phyloP scores from a whole-genome alignment of 352 stramenopile genomes.

The Phytopythium oedochilum region DNA sequence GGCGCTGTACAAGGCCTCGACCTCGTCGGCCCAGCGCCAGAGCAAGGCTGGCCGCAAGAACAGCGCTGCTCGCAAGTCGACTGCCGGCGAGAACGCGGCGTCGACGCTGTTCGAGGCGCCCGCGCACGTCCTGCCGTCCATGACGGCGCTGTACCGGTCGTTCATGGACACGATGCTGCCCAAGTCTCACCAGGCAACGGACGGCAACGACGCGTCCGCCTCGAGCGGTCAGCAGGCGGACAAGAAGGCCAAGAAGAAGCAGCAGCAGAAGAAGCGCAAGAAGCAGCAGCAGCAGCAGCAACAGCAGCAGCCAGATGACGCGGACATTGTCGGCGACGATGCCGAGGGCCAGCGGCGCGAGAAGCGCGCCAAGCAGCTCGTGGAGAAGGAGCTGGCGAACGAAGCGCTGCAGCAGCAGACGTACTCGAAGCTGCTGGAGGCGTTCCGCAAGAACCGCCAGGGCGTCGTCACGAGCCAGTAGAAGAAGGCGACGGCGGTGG shows the following conservation, averaged over 20 bases:
- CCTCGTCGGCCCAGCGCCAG: constrained; percentile 1
- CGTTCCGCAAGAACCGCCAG: constrained; percentile 53
- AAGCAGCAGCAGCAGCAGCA: constrained; percentile 25
- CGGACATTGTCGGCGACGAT: constrained; percentile 6
- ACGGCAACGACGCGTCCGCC: constrained; percentile 2
- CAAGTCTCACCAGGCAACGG: constrained; percentile 34
- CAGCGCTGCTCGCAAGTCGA: constrained; percentile 10
- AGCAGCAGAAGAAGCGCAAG: constrained; percentile 63
- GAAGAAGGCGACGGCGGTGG: too few relatives aligned
- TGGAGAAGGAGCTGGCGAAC: constrained; percentile 65
- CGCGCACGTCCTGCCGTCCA: constrained; percentile 77
- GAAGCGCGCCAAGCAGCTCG: constrained; percentile 58
- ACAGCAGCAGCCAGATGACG: constrained; percentile 18
- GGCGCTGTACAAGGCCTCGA: constrained; percentile 37
- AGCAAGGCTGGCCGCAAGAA: constrained; percentile 16
- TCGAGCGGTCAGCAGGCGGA: not conserved
- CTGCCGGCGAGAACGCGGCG: constrained; percentile 11
- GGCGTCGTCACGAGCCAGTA: constrained; percentile 4
- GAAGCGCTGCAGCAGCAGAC: constrained; percentile 50
- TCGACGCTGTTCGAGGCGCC: constrained; percentile 66
- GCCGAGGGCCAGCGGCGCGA: constrained; percentile 21
- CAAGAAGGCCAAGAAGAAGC: constrained; percentile 32
- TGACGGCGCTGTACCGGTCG: constrained; percentile 76
- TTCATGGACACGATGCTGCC: constrained; percentile 88
- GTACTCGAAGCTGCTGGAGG: constrained; percentile 66